These are phyloP conservation scores for Penicillium sp. DNA, from an alignment of 2,329 filamentous ascomycete species.

Conservation along the genomic window DNA sequence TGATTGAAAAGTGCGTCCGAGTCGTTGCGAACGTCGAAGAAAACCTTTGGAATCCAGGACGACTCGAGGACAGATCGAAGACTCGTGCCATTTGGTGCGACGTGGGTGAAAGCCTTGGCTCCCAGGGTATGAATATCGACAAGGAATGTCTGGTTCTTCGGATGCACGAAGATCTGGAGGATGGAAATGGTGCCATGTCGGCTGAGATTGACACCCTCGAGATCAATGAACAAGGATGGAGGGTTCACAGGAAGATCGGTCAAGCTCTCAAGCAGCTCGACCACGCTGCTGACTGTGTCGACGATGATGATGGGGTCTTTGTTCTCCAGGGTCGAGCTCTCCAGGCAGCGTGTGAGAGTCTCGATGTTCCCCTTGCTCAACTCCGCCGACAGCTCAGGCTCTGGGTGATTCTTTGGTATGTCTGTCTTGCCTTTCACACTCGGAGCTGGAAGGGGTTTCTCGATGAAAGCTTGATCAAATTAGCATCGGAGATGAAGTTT, in stretches of 20 bases:
- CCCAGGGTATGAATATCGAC: conserved; percentile 43
- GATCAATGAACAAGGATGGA: conserved; percentile 37
- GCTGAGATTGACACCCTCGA: conserved; percentile 44
- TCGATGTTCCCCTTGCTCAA: no score
- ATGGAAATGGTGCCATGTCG: conserved; percentile 44
- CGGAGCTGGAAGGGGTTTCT: no score
- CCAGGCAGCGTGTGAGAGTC: no score
- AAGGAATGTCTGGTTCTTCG: conserved; percentile 33
- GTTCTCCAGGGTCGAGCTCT: no score
- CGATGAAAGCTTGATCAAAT: no score
- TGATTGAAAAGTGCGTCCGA: conserved; percentile 50
- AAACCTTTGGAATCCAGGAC: conserved; percentile 42
- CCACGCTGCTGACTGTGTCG: no score
- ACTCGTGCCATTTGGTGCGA: conserved; percentile 23
- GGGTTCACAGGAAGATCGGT: not conserved
- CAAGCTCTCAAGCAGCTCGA: not conserved
- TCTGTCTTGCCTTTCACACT: no score
- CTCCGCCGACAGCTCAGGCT: no score
- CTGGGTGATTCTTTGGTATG: no score
- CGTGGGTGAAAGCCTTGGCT: conserved; percentile 37
- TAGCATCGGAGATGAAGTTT: no score
- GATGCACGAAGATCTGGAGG: conserved; percentile 36
- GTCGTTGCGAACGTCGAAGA: conserved; percentile 56
- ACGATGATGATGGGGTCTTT: no score
- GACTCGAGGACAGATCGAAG: conserved; percentile 42